Evolutionary conservation across 495 filamentous ascomycete genomes (phyloP).

Genomic region (Staphylotrichum longicolle): DNA sequence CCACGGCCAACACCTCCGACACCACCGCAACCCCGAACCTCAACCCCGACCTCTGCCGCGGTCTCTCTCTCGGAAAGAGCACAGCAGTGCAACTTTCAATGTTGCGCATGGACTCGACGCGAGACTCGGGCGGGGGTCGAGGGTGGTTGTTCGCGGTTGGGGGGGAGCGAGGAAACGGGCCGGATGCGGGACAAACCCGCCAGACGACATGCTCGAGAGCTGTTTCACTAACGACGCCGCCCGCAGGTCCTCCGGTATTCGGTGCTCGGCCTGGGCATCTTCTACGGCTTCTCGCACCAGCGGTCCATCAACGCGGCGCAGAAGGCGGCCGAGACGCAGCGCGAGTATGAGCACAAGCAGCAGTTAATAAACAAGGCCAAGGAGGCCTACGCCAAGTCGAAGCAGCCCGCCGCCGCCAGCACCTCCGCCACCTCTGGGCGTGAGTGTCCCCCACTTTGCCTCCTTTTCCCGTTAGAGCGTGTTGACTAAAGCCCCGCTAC

Average conservation of each 20-base stretch:
- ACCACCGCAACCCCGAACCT: constrained; percentile 2
- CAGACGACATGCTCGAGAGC: neutral
- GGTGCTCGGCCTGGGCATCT: constrained; percentile 78
- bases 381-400: constrained; percentile 78
- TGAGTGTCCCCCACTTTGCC: constrained; percentile 27
- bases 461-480: constrained; percentile 1
- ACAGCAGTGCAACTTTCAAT: neutral
- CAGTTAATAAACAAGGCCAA: constrained; percentile 86
- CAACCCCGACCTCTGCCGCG: neutral
- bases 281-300: constrained; percentile 94
- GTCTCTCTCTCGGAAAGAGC: neutral
- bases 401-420: constrained; percentile 59
- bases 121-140: neutral
- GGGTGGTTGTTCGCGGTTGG: neutral
- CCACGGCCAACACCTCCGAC: constrained; percentile 11
- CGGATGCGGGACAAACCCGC: constrained; percentile 1
- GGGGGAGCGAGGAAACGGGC: neutral
- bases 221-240: neutral
- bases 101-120: neutral
- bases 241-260: constrained; percentile 89
- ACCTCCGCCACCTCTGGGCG: constrained; percentile 54
- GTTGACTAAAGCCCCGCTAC: constrained; percentile 28
- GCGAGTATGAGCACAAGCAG: constrained; percentile 84
- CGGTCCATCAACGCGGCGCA: constrained; percentile 63
- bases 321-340: constrained; percentile 63